A percentile compares a stretch with the other conserved stretches of the same genome.
Conservation (phyloP, 2,329 filamentous ascomycete genomes). For the Penicillium griseofulvum region DNA sequence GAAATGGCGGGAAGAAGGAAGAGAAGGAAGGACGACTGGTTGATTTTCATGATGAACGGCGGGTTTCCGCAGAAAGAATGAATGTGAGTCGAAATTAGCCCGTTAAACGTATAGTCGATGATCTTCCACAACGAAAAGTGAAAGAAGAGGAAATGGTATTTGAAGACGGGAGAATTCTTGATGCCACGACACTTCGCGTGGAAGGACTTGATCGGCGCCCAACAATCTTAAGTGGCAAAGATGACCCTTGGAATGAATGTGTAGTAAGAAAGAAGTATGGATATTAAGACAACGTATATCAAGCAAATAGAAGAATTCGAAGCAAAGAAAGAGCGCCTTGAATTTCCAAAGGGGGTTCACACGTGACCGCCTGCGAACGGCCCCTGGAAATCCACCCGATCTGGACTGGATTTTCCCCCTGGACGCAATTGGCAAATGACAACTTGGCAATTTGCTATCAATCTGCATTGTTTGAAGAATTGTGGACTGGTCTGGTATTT, state of each 20-base stretch:
- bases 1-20: constrained; percentile 37
- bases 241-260: not conserved
- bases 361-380: constrained; percentile 7
- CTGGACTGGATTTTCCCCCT: not conserved
- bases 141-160: not conserved
- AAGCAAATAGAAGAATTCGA: not conserved
- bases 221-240: not conserved
- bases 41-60: constrained; percentile 34
- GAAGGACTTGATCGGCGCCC: not conserved
- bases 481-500: too few relatives aligned
- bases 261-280: not conserved
- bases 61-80: constrained; percentile 10
- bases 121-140: not conserved
- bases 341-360: constrained; percentile 1
- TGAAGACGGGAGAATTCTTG: constrained; percentile 3
- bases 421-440: not conserved
- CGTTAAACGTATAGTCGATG: not conserved
- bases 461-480: not conserved
- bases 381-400: not conserved
- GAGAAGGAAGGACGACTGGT: constrained; percentile 32
- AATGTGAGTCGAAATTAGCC: not conserved
- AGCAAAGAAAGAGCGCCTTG: not conserved
- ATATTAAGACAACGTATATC: constrained; percentile 1
- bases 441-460: not conserved
- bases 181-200: constrained; percentile 6